A percentile compares a stretch with the other conserved stretches of the same genome.
These are phyloP conservation scores for Aphanoascus verrucosus DNA, from an alignment of 2,329 filamentous ascomycete species.

Conservation along the genomic window DNA sequence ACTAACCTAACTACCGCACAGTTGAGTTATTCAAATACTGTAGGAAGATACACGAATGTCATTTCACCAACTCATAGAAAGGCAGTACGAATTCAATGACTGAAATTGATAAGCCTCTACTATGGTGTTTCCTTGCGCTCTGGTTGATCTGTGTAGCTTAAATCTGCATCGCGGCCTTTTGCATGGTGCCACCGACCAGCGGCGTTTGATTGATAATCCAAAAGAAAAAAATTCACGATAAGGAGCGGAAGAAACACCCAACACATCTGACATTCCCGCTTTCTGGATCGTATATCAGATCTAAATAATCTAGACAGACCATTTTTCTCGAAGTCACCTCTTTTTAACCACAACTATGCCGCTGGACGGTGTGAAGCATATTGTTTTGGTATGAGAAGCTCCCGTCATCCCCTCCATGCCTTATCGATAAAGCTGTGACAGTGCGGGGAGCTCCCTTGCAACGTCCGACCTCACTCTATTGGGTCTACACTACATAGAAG, in stretches of 20 bases:
- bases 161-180: neutral
- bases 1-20: too few species aligned
- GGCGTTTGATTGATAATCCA: slow-evolving; percentile 10
- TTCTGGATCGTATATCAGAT: neutral
- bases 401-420: slow-evolving; percentile 18
- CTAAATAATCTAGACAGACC: neutral
- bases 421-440: slow-evolving; percentile 32
- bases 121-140: too few species aligned
- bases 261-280: neutral
- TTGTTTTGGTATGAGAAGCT: slow-evolving; percentile 27
- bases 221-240: neutral
- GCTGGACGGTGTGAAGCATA: slow-evolving; percentile 35
- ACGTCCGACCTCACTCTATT: neutral
- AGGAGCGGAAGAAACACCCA: neutral
- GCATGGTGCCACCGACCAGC: neutral
- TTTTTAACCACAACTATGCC: slow-evolving; percentile 24
- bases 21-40: too few species aligned
- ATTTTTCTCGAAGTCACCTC: neutral
- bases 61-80: too few species aligned
- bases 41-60: too few species aligned
- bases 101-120: too few species aligned
- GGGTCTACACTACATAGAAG: too few species aligned
- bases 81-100: too few species aligned
- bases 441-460: slow-evolving; percentile 5
- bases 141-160: too few species aligned